phyloP scores from a whole-genome alignment of 768 basidiomycete species.

The Lanmaoa rubissima region DNA sequence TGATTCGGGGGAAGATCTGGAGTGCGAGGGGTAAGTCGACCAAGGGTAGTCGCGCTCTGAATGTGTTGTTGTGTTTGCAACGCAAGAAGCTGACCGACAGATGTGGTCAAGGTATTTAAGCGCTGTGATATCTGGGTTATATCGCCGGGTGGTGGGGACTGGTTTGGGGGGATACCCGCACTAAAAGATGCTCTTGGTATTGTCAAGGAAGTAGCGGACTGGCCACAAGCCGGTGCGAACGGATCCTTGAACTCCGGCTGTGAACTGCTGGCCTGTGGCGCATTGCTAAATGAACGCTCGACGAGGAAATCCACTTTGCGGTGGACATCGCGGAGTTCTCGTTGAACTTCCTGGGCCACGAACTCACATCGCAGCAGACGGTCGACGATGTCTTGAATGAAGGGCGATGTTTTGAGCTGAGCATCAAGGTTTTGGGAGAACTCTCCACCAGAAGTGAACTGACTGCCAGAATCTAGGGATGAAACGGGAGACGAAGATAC shows the following conservation, averaged over 20 bases:
- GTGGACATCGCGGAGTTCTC: slow-evolving; percentile 69
- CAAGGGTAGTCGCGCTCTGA: slow-evolving; percentile 42
- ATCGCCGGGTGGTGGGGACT: slow-evolving; percentile 65
- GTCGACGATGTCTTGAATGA: slow-evolving; percentile 74
- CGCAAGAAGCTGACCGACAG: slow-evolving; percentile 81
- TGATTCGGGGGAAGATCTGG: slow-evolving; percentile 48
- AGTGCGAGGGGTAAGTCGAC: slow-evolving; percentile 33
- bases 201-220: slow-evolving; percentile 36
- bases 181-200: slow-evolving; percentile 62
- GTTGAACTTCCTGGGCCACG: slow-evolving; percentile 67
- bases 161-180: slow-evolving; percentile 70
- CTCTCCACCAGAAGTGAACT: slow-evolving; percentile 51
- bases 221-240: slow-evolving; percentile 48
- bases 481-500: slow-evolving; percentile 75
- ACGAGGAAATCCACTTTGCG: slow-evolving; percentile 77
- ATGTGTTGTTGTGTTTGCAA: slow-evolving; percentile 72
- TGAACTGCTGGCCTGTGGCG: slow-evolving; percentile 19
- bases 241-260: slow-evolving; percentile 85
- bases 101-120: slow-evolving; percentile 75
- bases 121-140: slow-evolving; percentile 75
- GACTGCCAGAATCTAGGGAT: slow-evolving; percentile 72
- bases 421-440: slow-evolving; percentile 56
- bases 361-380: slow-evolving; percentile 72
- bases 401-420: slow-evolving; percentile 72
- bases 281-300: slow-evolving; percentile 52